Evolutionary conservation across 345 rosid species (phyloP), one percentile per base, ranked within the genome.

Genomic region (Microcos paniculata): DNA sequence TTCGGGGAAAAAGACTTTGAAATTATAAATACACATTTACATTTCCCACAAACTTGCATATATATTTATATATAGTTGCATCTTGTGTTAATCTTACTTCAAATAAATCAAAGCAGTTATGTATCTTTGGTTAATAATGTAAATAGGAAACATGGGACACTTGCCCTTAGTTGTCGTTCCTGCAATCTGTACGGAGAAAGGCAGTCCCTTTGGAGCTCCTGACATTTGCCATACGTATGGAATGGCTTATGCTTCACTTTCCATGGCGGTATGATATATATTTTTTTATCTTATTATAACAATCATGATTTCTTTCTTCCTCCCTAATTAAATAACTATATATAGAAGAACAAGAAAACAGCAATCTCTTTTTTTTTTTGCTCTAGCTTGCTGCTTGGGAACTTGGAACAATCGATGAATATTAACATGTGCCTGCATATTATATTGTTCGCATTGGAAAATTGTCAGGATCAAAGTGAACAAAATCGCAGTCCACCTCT

Each of bases 221-320:
- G 84, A 81, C 52, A 55, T 57, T 52, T 89, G 94, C 71, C 83
- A 79, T 52, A 78, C 82, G 14, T 76, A 73, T 68, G 94, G 94
- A 51, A 33, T 86, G 80, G 90, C 88, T 70, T 91, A 89, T 74
- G 81, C 78, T 48, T 89, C 96, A 49, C 87, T 91, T 49, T 91
- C 96, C 14, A 88, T 90, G 96, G 96, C 94, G 71, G 94, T 91
- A 89, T 38, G 83, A n/a, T n/a, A n/a, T n/a, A 59, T 74, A 12
- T 8, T 21, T 11, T 31, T 31, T 28, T 45, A 3, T 66, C 21
- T 45, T 46, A n/a, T n/a, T n/a, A n/a, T 45, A 24, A 42, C 43
- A 24, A 15, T 46, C 23, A n/a, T 16, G 48, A 46, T 35, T 35
- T 21, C 1, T 15, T 43, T 10, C 9, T 2, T 16, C 19, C 23